Evolutionary conservation across 176 grass and related monocot genomes (phyloP).

Genomic region (Phoenix dactylifera): DNA sequence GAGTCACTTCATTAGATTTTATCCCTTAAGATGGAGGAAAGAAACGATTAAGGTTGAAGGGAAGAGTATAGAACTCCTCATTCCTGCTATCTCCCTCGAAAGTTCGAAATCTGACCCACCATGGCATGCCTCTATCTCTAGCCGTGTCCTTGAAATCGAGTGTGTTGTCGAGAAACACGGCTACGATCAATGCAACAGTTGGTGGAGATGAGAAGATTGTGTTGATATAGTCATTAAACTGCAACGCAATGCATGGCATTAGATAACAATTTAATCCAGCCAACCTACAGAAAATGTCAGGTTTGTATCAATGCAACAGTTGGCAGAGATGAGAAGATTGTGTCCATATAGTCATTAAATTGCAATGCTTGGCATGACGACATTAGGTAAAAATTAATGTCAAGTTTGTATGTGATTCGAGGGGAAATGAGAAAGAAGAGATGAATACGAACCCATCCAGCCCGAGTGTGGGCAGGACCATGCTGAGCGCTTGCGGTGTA

Average conservation of each 20-base stretch:
- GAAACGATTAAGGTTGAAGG: constrained; percentile 96
- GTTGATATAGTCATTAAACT: constrained; percentile 99
- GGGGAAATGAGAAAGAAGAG: background rate
- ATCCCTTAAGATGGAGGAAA: constrained; percentile 57
- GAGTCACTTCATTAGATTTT: constrained; percentile 13
- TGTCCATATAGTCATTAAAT: too few relatives aligned
- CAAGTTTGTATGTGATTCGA: background rate
- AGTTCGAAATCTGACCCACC: constrained; percentile 75
- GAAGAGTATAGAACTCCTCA: constrained; percentile 97
- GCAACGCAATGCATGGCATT: constrained; percentile 17
- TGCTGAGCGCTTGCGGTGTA: constrained; percentile 61
- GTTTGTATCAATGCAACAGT: too few relatives aligned
- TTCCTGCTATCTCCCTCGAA: constrained; percentile 92
- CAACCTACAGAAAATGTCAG: too few relatives aligned
- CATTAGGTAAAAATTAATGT: too few relatives aligned
- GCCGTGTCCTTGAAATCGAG: constrained; percentile 60
- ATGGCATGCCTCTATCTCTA: constrained; percentile 75
- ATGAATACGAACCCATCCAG: constrained; percentile 66
- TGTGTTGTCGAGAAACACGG: constrained; percentile 92
- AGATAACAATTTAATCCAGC: too few relatives aligned
- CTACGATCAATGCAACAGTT: constrained; percentile 71
- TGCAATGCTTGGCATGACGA: too few relatives aligned
- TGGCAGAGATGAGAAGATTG: too few relatives aligned
- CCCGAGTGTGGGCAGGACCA: constrained; percentile 76
- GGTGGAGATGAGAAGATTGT: constrained; percentile 95